A percentile compares a stretch with the other conserved stretches of the same genome.
Conservation (phyloP, 2,329 filamentous ascomycete species). For the Scedosporium aurantiacum region DNA sequence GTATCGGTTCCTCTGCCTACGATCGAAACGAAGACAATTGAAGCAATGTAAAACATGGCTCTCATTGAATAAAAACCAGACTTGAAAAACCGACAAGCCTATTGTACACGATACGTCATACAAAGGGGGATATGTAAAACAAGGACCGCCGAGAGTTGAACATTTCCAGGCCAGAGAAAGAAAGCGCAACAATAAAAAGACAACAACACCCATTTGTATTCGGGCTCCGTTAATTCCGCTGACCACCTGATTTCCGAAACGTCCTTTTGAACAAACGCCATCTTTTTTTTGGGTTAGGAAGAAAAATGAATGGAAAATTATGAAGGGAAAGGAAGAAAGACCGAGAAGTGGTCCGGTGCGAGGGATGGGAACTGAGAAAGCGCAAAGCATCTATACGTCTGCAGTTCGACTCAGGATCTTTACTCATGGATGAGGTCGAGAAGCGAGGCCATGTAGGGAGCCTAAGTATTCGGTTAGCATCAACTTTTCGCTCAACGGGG, state of each 20-base stretch:
- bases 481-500: not conserved
- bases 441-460: conserved; percentile 6
- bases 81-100: too few relatives aligned
- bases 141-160: not conserved
- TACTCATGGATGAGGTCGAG: conserved; percentile 3
- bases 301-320: not conserved
- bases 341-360: not conserved
- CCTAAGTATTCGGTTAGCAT: not conserved
- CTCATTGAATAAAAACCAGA: too few relatives aligned
- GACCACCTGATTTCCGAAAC: not conserved
- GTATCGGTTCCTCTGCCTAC: too few relatives aligned
- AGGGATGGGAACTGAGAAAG: not conserved
- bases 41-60: too few relatives aligned
- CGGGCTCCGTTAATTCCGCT: not conserved
- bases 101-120: not conserved
- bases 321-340: not conserved
- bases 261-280: not conserved
- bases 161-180: not conserved
- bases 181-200: not conserved
- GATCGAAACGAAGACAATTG: too few relatives aligned
- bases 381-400: not conserved
- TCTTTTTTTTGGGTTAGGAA: not conserved
- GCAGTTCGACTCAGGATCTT: not conserved
- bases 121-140: not conserved
- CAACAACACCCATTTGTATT: not conserved